Conservation (phyloP, 495 filamentous ascomycete genomes). For the Penicillium arizonense region DNA sequence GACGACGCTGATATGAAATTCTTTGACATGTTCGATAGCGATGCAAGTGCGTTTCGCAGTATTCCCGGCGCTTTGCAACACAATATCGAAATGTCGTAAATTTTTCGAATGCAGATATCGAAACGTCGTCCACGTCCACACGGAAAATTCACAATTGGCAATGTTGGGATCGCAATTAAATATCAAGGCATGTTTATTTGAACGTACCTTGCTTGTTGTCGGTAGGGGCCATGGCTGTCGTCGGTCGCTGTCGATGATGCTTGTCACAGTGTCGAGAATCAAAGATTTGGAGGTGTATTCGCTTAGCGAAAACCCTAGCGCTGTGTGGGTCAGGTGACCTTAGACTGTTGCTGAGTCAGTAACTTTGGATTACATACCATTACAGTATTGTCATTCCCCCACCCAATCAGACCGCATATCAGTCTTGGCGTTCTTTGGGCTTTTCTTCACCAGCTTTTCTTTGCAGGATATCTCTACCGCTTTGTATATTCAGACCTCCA, state of each 20-base stretch:
- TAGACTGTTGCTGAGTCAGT: slow-evolving; percentile 6
- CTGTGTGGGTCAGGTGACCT: slow-evolving; percentile 52
- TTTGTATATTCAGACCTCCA: neutral
- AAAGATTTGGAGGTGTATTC: slow-evolving; percentile 44
- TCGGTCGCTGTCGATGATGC: slow-evolving; percentile 49
- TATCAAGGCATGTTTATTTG: slow-evolving; percentile 11
- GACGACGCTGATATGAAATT: neutral
- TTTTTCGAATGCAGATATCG: slow-evolving; percentile 4
- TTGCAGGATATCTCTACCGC: neutral
- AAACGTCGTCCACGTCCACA: slow-evolving; percentile 25
- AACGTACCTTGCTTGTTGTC: slow-evolving; percentile 67
- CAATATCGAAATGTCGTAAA: slow-evolving; percentile 6
- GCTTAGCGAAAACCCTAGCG: slow-evolving; percentile 48
- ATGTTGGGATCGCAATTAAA: slow-evolving; percentile 10
- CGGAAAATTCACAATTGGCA: slow-evolving; percentile 25
- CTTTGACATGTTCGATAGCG: neutral
- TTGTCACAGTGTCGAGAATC: slow-evolving; percentile 44
- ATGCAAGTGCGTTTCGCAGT: neutral
- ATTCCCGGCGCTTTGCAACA: neutral
- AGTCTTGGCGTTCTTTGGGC: neutral
- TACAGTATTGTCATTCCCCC: slow-evolving; percentile 1
- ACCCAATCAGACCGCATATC: slow-evolving; percentile 4
- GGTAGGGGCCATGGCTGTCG: slow-evolving; percentile 73
- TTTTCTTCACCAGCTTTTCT: slow-evolving; percentile 3
- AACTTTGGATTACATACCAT: slow-evolving; percentile 5